These are phyloP conservation scores for Nigrograna mackinnonii DNA, from an alignment of 2,329 filamentous ascomycete species.

Conservation along the genomic window DNA sequence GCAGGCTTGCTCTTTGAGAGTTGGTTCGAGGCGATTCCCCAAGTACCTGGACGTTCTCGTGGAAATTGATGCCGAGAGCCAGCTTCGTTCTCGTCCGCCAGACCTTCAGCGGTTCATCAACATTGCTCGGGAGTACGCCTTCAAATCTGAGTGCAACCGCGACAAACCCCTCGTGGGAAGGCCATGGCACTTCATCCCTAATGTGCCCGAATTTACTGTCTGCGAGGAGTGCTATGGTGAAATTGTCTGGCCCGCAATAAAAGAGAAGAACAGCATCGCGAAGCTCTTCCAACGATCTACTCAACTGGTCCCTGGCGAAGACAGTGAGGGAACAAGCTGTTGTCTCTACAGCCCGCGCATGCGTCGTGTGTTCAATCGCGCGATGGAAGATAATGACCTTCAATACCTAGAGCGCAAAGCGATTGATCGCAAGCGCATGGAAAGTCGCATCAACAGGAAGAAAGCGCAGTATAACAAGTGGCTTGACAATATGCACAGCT, in stretches of 20 bases:
- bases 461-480: slow-evolving; percentile 36
- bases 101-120: slow-evolving; percentile 67
- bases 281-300: slow-evolving; percentile 55
- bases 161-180: slow-evolving; percentile 65
- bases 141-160: slow-evolving; percentile 62
- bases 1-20: slow-evolving; percentile 72
- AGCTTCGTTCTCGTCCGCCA: slow-evolving; percentile 39
- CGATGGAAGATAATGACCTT: slow-evolving; percentile 69
- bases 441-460: slow-evolving; percentile 48
- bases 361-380: slow-evolving; percentile 71
- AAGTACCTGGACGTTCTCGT: slow-evolving; percentile 62
- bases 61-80: slow-evolving; percentile 52
- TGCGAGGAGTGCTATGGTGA: slow-evolving; percentile 87
- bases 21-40: slow-evolving; percentile 59
- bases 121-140: slow-evolving; percentile 56
- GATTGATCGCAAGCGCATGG: slow-evolving; percentile 49
- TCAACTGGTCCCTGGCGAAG: slow-evolving; percentile 57
- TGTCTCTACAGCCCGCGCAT: slow-evolving; percentile 82
- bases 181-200: slow-evolving; percentile 78
- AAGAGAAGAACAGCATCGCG: slow-evolving; percentile 51
- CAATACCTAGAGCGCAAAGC: slow-evolving; percentile 65
- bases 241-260: slow-evolving; percentile 71
- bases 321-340: slow-evolving; percentile 58
- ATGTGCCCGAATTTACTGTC: slow-evolving; percentile 76
- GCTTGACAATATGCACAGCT: slow-evolving; percentile 22